Base-by-base conservation (phyloP, 345 rosid genomes). In the Laguncularia racemosa region DNA sequence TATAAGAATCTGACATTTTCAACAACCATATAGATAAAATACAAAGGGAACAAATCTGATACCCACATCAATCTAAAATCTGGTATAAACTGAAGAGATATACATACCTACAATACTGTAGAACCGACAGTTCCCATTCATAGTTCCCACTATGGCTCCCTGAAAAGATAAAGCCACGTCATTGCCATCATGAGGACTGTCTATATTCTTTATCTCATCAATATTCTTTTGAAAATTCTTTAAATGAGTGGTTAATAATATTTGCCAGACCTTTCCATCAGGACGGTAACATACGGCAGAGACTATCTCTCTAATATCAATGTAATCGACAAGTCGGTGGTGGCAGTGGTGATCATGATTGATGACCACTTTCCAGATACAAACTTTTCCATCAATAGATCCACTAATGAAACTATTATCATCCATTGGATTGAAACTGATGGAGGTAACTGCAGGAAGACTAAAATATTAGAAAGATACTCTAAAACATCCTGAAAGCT, bases 271-370 rank as follows among this genome's bases (percentile, higher is more conserved):
- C 85, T 83, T 81, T 58, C 86, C 96, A 68, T 74, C 73, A 44
- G 91, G 84, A 12, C 58, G 75, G 46, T 83, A 85, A 58, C 81
- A 71, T 46, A 84, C 76, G 18, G 96, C 90, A 57, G 96, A 79
- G 57, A 88, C 84, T 56, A 85, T 83, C 73, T 85, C 88, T 62
- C 78, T 77, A 55, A 75, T 60, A 57, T 79, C 82, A 6, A 83
- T 73, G 61, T 81, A 85, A 71, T 83, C 88, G 51, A 83, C 78
- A 62, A 88, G 40, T 33, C 40, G 40, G 40, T 33, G 40, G 40
- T 33, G 40, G 40, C 9, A 10, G 40, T 4, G 40, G 9, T 1
- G 40, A 9, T 33, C 90, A 57, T 50, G 73, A 47, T 83, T 70
- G 20, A 46, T 54, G 15, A 65, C 57, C 20, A 78, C 82, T 75